Evolutionary conservation across 1,139 yeast genomes (phyloP), one percentile per base, ranked within the genome.

Genomic region (Blastobotrys proliferans): DNA sequence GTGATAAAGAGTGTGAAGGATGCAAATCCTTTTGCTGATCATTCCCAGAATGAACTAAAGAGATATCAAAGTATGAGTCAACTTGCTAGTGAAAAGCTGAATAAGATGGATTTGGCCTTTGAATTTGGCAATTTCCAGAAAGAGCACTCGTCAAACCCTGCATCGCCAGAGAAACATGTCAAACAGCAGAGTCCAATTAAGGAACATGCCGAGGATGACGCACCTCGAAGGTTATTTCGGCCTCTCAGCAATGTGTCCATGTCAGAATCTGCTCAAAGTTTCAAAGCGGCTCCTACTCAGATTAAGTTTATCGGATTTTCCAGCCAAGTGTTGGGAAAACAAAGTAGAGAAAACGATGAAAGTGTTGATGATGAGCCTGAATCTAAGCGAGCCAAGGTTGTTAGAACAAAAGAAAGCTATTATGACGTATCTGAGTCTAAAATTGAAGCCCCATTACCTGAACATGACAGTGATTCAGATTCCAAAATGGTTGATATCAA

Each of bases 1-100:
- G 24, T 18, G 17, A 35, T 50, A 10, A 35, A 19, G 4, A 38
- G 45, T 9, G 21, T 46, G 2, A 33, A 39, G 17, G 52, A 50
- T 14, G 37, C 45, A 6, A 51, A 49, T 33, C 53, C 53, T 1
- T 51, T 51, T 33, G 9, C 41, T 18, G 41, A 33, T 9, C 33
- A 38, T 10, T 44, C 38, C 16, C 22, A 18, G n/a, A 6, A 24
- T 4, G 35, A 29, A 6, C 25, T 49, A 21, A 28, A 29, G 9
- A 34, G 46, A 2, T 48, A 40, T 33, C 48, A 46, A 40, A 33
- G 36, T 14, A 51, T 50, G 42, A 30, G 49, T 13, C 32, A 44
- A 19, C 28, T 40, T 8, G 46, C 45, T 4, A 34, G 44, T 4
- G 36, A 28, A 11, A 35, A 40, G 20, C 28, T 47, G 24, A 29